Evolutionary conservation across 768 basidiomycete species (phyloP), one percentile per base, ranked within the genome.

Genomic region (Termitomyces sp.): DNA sequence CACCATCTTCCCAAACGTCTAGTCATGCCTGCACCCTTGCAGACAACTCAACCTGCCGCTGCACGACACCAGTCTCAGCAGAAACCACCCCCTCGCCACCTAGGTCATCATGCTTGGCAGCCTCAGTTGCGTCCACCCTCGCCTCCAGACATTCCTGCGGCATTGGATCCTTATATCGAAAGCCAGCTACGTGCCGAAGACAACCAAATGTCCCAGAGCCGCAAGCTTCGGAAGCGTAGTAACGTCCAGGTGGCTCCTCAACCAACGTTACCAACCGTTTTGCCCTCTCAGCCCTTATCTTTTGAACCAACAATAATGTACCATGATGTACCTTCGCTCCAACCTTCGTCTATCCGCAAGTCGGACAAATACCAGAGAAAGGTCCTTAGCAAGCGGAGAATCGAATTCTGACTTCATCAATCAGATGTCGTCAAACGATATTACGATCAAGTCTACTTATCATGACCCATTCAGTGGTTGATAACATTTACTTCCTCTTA

Each of bases 11-110:
- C 88, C 3, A 86, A 81, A 67, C 80, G 75, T 48, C 81, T 90
- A 28, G 82, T 90, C 44, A 90, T 90, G 88, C 88, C 88, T 47
- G 70, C 84, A 3, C 88, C 85, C 16, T 76, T 90, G 40, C 82
- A 84, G 65, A 70, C 60, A 49, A 70, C 52, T 38, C 58, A 66
- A 32, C 61, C 58, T 14, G 52, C 58, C 40, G 54, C 60, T 26
- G 49, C 60, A 14, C 60, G 63, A 24, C 53, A 59, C 32, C 65
- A 66, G 44, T 33, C 53, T 16, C 66, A 59, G n/a, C 16, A 55
- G 18, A 46, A 44, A 36, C 55, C 45, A n/a, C 52, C 40, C n/a
- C 41, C 57, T 48, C 55, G 52, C 7, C 60, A 61, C 26, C 26
- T 40, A 11, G 52, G 62, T 14, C 18, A 35, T 24, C 53, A 57